Percentiles rank a stretch among this genome's conserved stretches.
phyloP scores from a whole-genome alignment of 2,329 filamentous ascomycete species.

The Paramyrothecium sp. region DNA sequence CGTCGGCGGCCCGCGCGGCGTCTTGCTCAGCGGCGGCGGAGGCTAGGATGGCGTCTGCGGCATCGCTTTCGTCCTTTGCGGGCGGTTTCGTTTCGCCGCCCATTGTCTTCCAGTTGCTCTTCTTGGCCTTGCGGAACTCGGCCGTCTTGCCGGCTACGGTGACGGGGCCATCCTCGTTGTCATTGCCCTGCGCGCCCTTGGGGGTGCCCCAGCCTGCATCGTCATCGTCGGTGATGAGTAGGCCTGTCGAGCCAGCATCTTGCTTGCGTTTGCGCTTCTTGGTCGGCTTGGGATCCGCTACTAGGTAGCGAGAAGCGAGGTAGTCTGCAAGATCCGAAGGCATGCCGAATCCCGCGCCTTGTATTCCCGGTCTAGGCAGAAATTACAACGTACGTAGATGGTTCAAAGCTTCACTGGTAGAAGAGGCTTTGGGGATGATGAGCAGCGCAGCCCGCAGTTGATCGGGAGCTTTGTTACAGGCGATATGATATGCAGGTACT shows the following conservation, averaged over 20 bases:
- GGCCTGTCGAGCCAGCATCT: constrained; percentile 41
- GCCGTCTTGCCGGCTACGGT: constrained; percentile 50
- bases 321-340: constrained; percentile 72
- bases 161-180: constrained; percentile 52
- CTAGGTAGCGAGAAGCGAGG: constrained; percentile 86
- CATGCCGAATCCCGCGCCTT: constrained; percentile 32
- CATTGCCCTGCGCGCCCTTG: constrained; percentile 40
- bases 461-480: background rate
- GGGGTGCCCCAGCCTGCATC: constrained; percentile 50
- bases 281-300: constrained; percentile 52
- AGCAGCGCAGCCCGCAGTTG: too few relatives aligned
- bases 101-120: constrained; percentile 76
- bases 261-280: constrained; percentile 67
- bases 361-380: background rate
- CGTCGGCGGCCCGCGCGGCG: constrained; percentile 45
- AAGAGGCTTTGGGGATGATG: too few relatives aligned
- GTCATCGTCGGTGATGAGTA: constrained; percentile 66
- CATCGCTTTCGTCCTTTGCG: constrained; percentile 46
- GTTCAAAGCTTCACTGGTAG: too few relatives aligned
- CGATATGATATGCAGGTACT: background rate
- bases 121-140: constrained; percentile 73
- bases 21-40: constrained; percentile 67
- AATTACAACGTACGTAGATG: background rate
- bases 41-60: constrained; percentile 74
- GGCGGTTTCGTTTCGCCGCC: constrained; percentile 36